Evolutionary conservation across 2,329 filamentous ascomycete species (phyloP), one percentile per base, ranked within the genome.

Genomic region (Phyllosticta paracitricarpa): DNA sequence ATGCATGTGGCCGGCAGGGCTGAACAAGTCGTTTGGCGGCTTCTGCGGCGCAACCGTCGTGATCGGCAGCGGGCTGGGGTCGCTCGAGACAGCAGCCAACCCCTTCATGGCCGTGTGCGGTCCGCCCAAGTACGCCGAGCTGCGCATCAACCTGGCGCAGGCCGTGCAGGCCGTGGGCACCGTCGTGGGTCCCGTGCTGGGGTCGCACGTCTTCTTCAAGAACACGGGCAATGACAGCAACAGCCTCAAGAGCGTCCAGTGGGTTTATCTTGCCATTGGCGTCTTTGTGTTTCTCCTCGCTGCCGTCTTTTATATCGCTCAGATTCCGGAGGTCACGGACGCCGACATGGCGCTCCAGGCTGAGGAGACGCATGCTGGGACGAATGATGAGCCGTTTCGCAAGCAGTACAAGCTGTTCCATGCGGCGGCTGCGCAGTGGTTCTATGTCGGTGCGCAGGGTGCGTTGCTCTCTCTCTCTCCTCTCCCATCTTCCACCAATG

Each of bases 351-450:
- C 76, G 4, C 76, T 80, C 35, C 80, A 83, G 66, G 81, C 71
- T 12, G 66, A 69, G 52, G 67, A 66, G 25, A 70, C 72, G 17
- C 68, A 73, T 53, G 71, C 69, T 12, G 70, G 68, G 2, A 70
- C 71, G 4, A 70, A 79, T 58, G 70, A 76, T 26, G 77, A 80
- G 60, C 81, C 82, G 0, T 78, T 87, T 66, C 68, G 70, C 59
- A 83, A 82, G 65, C 83, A 87, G 70, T 91, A 88, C 72, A 83
- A 84, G 25, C 79, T 92, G 2, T 91, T 91, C 78, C 87, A 90
- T 67, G 89, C 87, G 12, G 83, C 87, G 0, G 82, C 86, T 66
- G 86, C 88, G 0, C 89, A 93, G 66, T 92, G 92, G 73, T 89
- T 85, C 71, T 94, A 93, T 71, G 87, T 89, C 0, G 89, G 89